Evolutionary conservation across 2,329 filamentous ascomycete species (phyloP).

Genomic region (Aspergillus phoenicis): DNA sequence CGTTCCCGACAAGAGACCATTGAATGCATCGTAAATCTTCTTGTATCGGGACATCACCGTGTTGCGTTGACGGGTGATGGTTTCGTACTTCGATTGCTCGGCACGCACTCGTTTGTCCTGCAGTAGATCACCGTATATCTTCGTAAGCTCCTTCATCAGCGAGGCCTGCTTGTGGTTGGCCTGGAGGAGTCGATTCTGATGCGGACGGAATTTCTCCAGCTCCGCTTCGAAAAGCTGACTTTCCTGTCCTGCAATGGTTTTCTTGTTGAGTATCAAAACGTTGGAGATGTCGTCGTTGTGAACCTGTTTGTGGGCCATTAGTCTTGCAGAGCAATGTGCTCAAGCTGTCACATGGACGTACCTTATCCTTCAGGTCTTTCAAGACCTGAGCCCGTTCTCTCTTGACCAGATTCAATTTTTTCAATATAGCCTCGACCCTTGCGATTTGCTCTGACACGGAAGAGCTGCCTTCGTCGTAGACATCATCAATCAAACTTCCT

Average conservation of each 20-base stretch:
- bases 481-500: conserved; percentile 83
- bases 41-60: conserved; percentile 85
- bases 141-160: conserved; percentile 91
- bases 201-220: conserved; percentile 93
- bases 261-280: conserved; percentile 96
- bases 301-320: conserved; percentile 57
- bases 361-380: conserved; percentile 97
- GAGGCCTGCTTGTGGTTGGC: conserved; percentile 94
- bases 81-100: conserved; percentile 94
- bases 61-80: conserved; percentile 78
- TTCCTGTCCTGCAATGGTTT: conserved; percentile 90
- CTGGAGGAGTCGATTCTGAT: conserved; percentile 87
- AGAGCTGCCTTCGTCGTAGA: conserved; percentile 77
- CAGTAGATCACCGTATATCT: conserved; percentile 80
- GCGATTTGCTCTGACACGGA: conserved; percentile 89
- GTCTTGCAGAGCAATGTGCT: neutral
- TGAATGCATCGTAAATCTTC: conserved; percentile 87
- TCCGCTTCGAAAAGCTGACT: conserved; percentile 91
- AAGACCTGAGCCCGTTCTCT: conserved; percentile 86
- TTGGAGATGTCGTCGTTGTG: conserved; percentile 97
- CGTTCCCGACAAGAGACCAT: conserved; percentile 83
- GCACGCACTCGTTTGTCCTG: conserved; percentile 92
- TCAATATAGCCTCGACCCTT: conserved; percentile 84
- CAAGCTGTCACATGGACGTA: conserved; percentile 43
- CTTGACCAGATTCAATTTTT: conserved; percentile 90